Conservation (phyloP, 345 rosid species). For the Citrus inodora region DNA sequence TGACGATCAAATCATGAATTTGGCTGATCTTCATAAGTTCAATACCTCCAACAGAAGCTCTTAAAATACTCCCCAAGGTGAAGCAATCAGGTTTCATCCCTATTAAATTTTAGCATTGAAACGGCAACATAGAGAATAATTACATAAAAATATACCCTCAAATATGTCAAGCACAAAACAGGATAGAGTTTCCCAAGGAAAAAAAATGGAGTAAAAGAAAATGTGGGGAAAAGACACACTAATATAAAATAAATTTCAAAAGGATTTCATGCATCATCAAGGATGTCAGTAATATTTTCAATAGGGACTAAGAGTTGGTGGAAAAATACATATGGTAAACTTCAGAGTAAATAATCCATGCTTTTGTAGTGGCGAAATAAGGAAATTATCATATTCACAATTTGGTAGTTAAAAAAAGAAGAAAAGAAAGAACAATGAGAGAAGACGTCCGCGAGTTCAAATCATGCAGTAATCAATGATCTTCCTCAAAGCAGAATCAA, state of each 20-base stretch:
- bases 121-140: not conserved
- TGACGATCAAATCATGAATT: constrained; percentile 51
- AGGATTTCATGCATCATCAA: not conserved
- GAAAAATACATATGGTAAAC: not conserved
- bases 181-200: not conserved
- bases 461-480: not conserved
- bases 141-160: not conserved
- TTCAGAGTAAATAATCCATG: not conserved
- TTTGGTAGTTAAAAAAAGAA: not conserved
- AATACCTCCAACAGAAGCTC: constrained; percentile 38
- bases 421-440: not conserved
- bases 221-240: not conserved
- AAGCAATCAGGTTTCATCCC: constrained; percentile 62
- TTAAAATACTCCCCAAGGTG: constrained; percentile 64
- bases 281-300: not conserved
- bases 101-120: constrained; percentile 24
- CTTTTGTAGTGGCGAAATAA: not conserved
- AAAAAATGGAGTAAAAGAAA: not conserved
- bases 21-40: constrained; percentile 35
- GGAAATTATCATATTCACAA: not conserved
- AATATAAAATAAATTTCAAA: not conserved
- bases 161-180: not conserved
- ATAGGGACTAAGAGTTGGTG: not conserved
- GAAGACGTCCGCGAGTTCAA: not conserved
- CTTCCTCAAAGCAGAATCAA: not conserved